Percentiles rank a stretch among this genome's conserved stretches.
phyloP scores from a whole-genome alignment of 2,329 filamentous ascomycete species.

The Ophiostoma montium region DNA sequence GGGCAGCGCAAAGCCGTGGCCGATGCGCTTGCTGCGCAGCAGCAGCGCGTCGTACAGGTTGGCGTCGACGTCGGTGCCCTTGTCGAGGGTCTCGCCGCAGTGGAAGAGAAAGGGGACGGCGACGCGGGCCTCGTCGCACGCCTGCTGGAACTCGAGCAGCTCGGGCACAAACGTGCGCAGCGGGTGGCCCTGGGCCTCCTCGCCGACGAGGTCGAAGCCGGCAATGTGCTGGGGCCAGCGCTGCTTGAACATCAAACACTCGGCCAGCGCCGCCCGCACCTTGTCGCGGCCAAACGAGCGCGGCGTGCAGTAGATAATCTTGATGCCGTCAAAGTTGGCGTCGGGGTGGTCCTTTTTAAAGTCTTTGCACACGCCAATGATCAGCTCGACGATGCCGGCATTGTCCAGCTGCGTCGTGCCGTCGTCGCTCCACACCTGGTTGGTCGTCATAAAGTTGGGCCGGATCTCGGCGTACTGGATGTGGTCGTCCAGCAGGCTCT shows the following conservation, averaged over 20 bases:
- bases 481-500: conserved; percentile 48
- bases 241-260: conserved; percentile 48
- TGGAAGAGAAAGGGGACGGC: conserved; percentile 63
- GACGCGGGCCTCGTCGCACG: conserved; percentile 32
- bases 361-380: conserved; percentile 36
- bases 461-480: conserved; percentile 61
- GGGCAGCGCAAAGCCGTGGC: conserved; percentile 57
- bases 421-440: conserved; percentile 45
- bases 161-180: conserved; percentile 40
- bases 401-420: conserved; percentile 39
- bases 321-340: conserved; percentile 46
- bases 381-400: conserved; percentile 43
- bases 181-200: conserved; percentile 48
- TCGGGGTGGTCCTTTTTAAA: conserved; percentile 26
- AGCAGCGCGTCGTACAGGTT: conserved; percentile 57
- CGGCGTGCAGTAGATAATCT: conserved; percentile 59
- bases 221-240: conserved; percentile 46
- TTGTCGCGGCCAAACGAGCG: conserved; percentile 36
- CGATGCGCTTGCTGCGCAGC: conserved; percentile 53
- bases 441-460: conserved; percentile 52
- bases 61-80: conserved; percentile 47
- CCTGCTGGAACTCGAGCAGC: conserved; percentile 40
- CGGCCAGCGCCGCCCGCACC: conserved; percentile 39
- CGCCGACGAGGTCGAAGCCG: conserved; percentile 56
- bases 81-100: conserved; percentile 60